phyloP scores from a whole-genome alignment of 257 asterid genomes.

The Ilex aquifolium region DNA sequence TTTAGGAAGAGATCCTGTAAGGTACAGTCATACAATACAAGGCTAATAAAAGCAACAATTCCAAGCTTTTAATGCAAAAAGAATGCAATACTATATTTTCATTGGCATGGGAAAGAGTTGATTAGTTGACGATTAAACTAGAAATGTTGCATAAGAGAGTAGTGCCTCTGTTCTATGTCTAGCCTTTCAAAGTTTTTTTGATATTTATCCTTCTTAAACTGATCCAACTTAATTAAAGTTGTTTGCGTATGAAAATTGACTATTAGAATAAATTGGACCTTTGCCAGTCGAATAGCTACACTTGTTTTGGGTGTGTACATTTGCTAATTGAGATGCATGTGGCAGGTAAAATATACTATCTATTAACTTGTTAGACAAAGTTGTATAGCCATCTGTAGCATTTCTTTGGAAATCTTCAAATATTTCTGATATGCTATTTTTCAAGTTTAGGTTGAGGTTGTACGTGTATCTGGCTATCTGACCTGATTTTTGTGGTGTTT shows the following conservation, averaged over 20 bases:
- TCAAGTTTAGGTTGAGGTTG: too few species aligned
- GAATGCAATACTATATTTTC: too few species aligned
- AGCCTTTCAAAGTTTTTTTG: not conserved
- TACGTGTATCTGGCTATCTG: not conserved
- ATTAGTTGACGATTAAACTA: not conserved
- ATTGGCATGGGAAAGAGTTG: not conserved
- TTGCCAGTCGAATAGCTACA: not conserved
- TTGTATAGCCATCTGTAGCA: too few species aligned
- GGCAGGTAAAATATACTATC: not conserved
- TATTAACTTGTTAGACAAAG: not conserved
- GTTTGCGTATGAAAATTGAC: not conserved
- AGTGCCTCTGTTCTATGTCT: not conserved
- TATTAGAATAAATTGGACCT: not conserved
- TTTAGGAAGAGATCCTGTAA: not conserved
- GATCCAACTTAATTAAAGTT: not conserved
- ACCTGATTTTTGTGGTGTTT: slow-evolving; percentile 8
- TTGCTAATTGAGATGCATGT: not conserved
- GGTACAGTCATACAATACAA: not conserved
- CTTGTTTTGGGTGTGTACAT: not conserved
- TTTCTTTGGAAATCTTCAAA: not conserved
- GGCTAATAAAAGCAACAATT: too few species aligned
- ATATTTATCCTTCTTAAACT: not conserved
- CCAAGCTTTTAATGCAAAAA: too few species aligned
- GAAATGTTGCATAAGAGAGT: not conserved
- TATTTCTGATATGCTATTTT: not conserved